Conservation (phyloP, 129 eudicot genomes). For the Artemisia argyi region DNA sequence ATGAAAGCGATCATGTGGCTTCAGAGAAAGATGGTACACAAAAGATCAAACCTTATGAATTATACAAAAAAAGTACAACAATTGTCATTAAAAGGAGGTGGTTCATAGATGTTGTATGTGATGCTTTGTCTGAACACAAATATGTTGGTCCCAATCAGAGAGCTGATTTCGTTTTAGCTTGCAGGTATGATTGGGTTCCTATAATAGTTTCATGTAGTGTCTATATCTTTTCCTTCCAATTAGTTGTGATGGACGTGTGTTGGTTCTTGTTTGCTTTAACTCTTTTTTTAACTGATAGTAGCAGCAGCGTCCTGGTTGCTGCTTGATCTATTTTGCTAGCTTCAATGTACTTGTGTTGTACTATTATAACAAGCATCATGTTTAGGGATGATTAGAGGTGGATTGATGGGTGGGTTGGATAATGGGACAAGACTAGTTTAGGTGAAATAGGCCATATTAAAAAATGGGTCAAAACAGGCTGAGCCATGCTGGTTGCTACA, state of each 20-base stretch:
- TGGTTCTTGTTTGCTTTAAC: too few relatives aligned
- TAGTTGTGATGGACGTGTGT: neutral
- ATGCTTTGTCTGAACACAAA: conserved; percentile 79
- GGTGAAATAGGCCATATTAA: too few relatives aligned
- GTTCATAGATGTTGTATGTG: conserved; percentile 72
- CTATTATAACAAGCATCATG: neutral
- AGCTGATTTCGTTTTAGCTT: conserved; percentile 70
- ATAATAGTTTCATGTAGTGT: neutral
- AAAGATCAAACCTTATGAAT: conserved; percentile 43
- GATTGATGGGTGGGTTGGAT: too few relatives aligned
- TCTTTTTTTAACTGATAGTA: too few relatives aligned
- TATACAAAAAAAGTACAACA: conserved; percentile 69
- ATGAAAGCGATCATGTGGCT: conserved; percentile 17
- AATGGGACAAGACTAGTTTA: too few relatives aligned
- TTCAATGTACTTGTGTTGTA: neutral
- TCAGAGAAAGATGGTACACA: conserved; percentile 27
- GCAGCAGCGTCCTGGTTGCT: neutral
- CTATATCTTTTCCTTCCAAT: neutral
- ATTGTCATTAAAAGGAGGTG: conserved; percentile 48
- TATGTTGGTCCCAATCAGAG: conserved; percentile 81
- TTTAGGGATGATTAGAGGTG: neutral
- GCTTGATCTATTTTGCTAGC: neutral
- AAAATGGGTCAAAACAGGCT: too few relatives aligned
- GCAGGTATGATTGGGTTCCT: conserved; percentile 46
- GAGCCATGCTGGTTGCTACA: too few relatives aligned